Evolutionary conservation across 345 rosid species (phyloP).

Genomic region (Rhodamnia rubescens): DNA sequence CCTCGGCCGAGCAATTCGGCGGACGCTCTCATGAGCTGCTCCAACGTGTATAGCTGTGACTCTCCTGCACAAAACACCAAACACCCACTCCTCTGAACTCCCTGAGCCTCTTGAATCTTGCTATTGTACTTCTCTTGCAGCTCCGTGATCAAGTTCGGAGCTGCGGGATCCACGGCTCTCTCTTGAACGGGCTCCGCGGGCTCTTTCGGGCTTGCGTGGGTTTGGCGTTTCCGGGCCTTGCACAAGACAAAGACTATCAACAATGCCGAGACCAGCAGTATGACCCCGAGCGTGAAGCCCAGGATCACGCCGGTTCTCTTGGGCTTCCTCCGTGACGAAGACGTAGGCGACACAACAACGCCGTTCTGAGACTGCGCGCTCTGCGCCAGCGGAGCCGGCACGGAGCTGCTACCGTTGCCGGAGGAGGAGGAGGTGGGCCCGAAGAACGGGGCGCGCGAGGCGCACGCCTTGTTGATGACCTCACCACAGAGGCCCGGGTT

Average conservation of each 20-base stretch:
- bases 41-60: slow-evolving; percentile 41
- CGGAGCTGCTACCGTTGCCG: slow-evolving; percentile 1
- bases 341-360: slow-evolving; percentile 15
- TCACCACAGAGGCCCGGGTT: slow-evolving; percentile 84
- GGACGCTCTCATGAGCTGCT: slow-evolving; percentile 86
- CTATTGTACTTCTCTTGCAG: neutral
- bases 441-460: slow-evolving; percentile 55
- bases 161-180: neutral
- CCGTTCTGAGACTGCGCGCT: slow-evolving; percentile 37
- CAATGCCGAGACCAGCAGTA: slow-evolving; percentile 28
- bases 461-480: slow-evolving; percentile 53
- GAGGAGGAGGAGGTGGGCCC: slow-evolving; percentile 18
- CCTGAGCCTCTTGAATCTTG: neutral
- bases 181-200: neutral
- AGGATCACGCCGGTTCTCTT: slow-evolving; percentile 27
- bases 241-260: slow-evolving; percentile 28
- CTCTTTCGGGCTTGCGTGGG: neutral
- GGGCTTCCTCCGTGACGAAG: slow-evolving; percentile 27
- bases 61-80: slow-evolving; percentile 32
- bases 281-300: slow-evolving; percentile 38
- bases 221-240: slow-evolving; percentile 14
- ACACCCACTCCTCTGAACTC: neutral
- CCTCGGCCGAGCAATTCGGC: slow-evolving; percentile 96
- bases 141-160: neutral
- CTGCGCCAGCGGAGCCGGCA: slow-evolving; percentile 42